phyloP scores from a whole-genome alignment of 805 yeast species.

The Cyberlindnera sargentensis region DNA sequence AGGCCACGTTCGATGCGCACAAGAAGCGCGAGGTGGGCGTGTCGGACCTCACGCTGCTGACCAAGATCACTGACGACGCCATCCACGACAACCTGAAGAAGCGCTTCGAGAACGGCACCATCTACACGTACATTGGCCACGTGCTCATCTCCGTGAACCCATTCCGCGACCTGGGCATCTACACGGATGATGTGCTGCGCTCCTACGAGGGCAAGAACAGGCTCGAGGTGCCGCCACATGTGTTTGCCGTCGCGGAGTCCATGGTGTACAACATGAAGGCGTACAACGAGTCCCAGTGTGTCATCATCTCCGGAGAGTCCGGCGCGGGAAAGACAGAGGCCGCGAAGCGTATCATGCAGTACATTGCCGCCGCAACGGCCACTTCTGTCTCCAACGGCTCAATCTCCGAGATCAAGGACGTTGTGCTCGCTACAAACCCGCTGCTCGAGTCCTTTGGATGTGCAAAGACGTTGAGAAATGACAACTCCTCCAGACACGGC shows the following conservation, averaged over 20 bases:
- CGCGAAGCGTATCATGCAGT: conserved; percentile 96
- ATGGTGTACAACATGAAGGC: conserved; percentile 95
- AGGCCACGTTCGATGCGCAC: conserved; percentile 82
- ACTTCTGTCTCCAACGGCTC: conserved; percentile 51
- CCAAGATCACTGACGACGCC: conserved; percentile 84
- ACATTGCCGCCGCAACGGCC: conserved; percentile 85
- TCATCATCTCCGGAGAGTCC: conserved; percentile 93
- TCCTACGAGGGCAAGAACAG: conserved; percentile 88
- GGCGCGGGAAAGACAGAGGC: conserved; percentile 99
- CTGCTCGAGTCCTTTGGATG: conserved; percentile 87
- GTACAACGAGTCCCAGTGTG: conserved; percentile 93
- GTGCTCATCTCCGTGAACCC: conserved; percentile 96
- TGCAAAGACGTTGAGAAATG: conserved; percentile 85
- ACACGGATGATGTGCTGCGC: conserved; percentile 69
- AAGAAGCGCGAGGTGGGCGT: conserved; percentile 98
- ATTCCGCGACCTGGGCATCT: conserved; percentile 91
- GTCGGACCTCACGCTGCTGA: conserved; percentile 82
- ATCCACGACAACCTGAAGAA: conserved; percentile 88
- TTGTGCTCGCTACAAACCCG: conserved; percentile 97
- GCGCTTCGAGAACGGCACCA: conserved; percentile 82
- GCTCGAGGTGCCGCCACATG: conserved; percentile 96
- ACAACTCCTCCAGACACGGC: conserved; percentile 89
- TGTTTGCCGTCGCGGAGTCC: conserved; percentile 93
- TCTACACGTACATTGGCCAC: conserved; percentile 91
- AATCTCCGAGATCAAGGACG: conserved; percentile 85